These are phyloP conservation scores for Pestalotiopsis sp. DNA, from an alignment of 2,329 filamentous ascomycete genomes.

Conservation along the genomic window DNA sequence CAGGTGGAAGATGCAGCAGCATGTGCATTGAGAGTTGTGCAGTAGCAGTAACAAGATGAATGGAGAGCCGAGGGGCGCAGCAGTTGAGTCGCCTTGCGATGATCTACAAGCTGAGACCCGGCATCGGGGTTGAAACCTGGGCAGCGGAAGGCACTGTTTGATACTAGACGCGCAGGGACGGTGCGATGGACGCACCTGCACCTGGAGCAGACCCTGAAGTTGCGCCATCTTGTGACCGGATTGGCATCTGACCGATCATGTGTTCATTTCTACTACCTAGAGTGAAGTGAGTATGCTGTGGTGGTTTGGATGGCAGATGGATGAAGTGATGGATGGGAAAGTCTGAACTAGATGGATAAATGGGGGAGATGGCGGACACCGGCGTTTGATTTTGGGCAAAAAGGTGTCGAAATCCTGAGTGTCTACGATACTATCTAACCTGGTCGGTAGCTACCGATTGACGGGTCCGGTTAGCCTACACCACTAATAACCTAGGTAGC, in stretches of 20 bases:
- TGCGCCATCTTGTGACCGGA: conserved; percentile 33
- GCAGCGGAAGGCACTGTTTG: conserved; percentile 23
- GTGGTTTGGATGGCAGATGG: no score
- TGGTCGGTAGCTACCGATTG: no score
- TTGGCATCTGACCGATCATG: conserved; percentile 30
- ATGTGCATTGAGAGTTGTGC: not conserved
- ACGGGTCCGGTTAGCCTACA: no score
- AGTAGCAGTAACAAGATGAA: conserved; percentile 11
- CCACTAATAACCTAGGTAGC: no score
- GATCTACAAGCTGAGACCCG: conserved; percentile 46
- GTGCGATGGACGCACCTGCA: conserved; percentile 5
- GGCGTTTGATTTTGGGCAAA: no score
- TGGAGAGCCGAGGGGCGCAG: conserved; percentile 29
- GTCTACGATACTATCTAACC: no score
- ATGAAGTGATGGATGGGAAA: no score
- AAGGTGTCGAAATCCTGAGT: no score
- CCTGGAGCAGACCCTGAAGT: conserved; percentile 12
- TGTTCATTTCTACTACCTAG: not conserved
- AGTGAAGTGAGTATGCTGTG: no score
- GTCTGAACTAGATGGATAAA: no score
- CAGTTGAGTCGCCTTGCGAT: conserved; percentile 21
- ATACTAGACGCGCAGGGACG: conserved; percentile 26
- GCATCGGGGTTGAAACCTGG: conserved; percentile 42
- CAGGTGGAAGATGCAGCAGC: not conserved
- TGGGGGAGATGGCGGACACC: no score